Evolutionary conservation across 345 rosid species (phyloP), one percentile per base, ranked within the genome.

Genomic region (Clausena lansium): DNA sequence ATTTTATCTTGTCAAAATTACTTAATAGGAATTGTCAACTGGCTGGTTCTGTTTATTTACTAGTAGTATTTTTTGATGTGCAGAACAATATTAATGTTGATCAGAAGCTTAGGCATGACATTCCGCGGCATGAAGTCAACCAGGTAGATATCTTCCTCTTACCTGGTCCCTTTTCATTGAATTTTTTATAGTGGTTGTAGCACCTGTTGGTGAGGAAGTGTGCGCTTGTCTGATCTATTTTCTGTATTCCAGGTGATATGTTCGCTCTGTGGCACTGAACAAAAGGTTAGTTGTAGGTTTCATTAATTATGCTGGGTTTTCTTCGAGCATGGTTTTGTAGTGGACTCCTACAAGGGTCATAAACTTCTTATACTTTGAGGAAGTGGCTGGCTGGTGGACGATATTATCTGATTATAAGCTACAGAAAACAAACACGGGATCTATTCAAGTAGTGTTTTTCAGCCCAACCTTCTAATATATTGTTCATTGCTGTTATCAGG

Each of bases 211-310:
- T 83, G 61, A 78, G 54, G 71, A n/a, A 28, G 15, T 54, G 33
- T n/a, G 38, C 30, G 17, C 59, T 15, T n/a, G n/a, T 71, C 61
- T 58, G 63, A 60, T 45, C 69, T 27, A 7, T 41, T 30, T 70
- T 61, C 17, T 45, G 65, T 64, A 75, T 75, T 73, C 24, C 86
- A 89, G 93, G 90, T 92, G 81, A 85, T 90, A 45, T 94, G 97
- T 81, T 85, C 90, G 45, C 93, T 94, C 32, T 94, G 97, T 82
- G 91, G 91, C 79, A 93, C 95, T 24, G 95, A 90, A 79, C 98
- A 94, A 84, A 89, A 88, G 93, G 98, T 94, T 66, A 82, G 84
- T 81, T 71, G 7, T 45, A 76, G 66, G 30, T 36, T 38, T 71
- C 41, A 39, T 66, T 57, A 47, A 52, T 76, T 33, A 47, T n/a